phyloP scores from a whole-genome alignment of 805 yeast species.

The Wickerhamiella vanderwaltii region DNA sequence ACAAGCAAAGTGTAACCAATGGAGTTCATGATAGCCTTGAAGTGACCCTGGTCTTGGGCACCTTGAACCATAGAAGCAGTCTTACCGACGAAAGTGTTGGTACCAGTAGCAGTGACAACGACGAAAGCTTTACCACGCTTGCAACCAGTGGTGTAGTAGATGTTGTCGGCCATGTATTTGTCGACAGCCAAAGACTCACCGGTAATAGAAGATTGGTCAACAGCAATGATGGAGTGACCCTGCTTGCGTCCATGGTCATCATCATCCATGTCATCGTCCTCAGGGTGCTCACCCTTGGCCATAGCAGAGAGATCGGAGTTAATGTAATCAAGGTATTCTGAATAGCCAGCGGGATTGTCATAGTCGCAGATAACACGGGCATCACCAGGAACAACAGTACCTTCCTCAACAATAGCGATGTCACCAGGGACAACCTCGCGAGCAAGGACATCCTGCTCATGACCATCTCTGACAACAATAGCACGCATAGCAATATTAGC shows the following conservation, averaged over 20 bases:
- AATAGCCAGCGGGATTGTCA: conserved; percentile 30
- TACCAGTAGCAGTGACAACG: conserved; percentile 91
- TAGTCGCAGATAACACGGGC: conserved; percentile 49
- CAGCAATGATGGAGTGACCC: conserved; percentile 65
- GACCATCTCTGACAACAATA: conserved; percentile 73
- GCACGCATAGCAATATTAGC: conserved; percentile 90
- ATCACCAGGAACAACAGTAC: conserved; percentile 87
- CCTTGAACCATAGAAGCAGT: conserved; percentile 95
- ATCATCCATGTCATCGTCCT: conserved; percentile 25
- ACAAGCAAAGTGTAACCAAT: conserved; percentile 87
- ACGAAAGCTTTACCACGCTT: conserved; percentile 93
- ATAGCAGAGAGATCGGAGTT: conserved; percentile 27
- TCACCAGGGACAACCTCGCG: conserved; percentile 92
- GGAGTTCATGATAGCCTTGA: conserved; percentile 94
- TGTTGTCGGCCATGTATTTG: conserved; percentile 79
- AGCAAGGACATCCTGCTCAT: conserved; percentile 61
- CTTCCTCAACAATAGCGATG: conserved; percentile 81
- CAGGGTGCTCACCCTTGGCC: conserved; percentile 18
- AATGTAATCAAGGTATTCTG: conserved; percentile 30
- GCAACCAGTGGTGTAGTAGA: conserved; percentile 89
- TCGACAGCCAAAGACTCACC: conserved; percentile 97
- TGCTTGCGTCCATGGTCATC: conserved; percentile 54
- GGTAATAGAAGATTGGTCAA: conserved; percentile 90
- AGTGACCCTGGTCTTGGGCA: conserved; percentile 95
- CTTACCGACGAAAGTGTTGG: conserved; percentile 90